Conservation (phyloP, 768 basidiomycete species). For the Boletus tylopilopsis region DNA sequence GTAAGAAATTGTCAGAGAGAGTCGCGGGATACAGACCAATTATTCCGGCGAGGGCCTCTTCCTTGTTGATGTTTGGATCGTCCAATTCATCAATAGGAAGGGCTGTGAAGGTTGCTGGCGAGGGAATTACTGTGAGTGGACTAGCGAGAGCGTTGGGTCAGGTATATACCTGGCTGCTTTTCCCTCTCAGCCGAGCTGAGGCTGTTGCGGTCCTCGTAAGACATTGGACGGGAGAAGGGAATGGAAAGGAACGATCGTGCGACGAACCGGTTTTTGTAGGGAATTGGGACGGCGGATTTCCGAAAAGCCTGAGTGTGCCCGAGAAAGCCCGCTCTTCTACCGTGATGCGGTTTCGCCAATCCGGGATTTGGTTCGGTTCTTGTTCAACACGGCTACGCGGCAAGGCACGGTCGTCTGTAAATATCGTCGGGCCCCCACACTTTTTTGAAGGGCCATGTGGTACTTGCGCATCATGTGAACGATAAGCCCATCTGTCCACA, state of each 20-base stretch:
- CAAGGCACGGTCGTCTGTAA: not conserved
- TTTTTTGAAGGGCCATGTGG: conserved; percentile 7
- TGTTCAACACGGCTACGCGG: not conserved
- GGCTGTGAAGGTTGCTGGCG: conserved; percentile 3
- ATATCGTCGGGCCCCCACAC: too few species aligned
- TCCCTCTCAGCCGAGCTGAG: conserved; percentile 23
- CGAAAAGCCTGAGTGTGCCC: not conserved
- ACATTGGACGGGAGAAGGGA: conserved; percentile 15
- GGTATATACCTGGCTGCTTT: conserved; percentile 12
- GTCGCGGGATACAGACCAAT: conserved; percentile 17
- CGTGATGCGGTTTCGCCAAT: not conserved
- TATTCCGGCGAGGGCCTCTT: conserved; percentile 23
- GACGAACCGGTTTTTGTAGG: conserved; percentile 14
- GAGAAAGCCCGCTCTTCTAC: not conserved
- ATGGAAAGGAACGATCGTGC: not conserved
- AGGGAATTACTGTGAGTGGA: not conserved
- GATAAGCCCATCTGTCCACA: too few species aligned
- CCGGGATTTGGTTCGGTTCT: not conserved
- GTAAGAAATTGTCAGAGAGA: conserved; percentile 15
- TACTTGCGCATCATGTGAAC: conserved; percentile 1
- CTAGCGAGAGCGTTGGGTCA: not conserved
- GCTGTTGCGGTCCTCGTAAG: conserved; percentile 18
- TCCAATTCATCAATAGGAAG: conserved; percentile 27
- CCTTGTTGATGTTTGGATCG: conserved; percentile 37
- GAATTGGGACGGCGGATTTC: not conserved